These are phyloP conservation scores for Fusarium sp. DNA, from an alignment of 2,329 filamentous ascomycete genomes.

Conservation along the genomic window DNA sequence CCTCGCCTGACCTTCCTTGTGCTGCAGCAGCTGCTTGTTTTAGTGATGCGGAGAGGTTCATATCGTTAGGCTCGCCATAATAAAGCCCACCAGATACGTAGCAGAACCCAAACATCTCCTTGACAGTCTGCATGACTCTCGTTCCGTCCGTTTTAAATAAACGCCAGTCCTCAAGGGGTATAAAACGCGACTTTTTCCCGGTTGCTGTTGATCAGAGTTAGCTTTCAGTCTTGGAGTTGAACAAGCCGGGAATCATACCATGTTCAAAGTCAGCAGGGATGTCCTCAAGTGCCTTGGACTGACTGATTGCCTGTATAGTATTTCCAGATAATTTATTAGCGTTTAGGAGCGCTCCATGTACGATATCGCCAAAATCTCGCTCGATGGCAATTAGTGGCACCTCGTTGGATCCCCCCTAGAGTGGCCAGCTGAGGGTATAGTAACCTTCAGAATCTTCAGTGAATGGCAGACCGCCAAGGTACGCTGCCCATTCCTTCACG, in stretches of 20 bases:
- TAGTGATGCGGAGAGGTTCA: not conserved
- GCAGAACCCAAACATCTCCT: slow-evolving; percentile 53
- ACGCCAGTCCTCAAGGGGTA: slow-evolving; percentile 48
- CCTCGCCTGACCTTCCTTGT: not conserved
- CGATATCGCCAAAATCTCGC: slow-evolving; percentile 59
- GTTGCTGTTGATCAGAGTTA: slow-evolving; percentile 40
- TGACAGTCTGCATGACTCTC: slow-evolving; percentile 50
- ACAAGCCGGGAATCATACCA: slow-evolving; percentile 23
- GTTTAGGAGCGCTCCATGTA: slow-evolving; percentile 58
- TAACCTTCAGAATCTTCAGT: slow-evolving; percentile 51
- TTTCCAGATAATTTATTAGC: slow-evolving; percentile 52
- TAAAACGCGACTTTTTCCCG: slow-evolving; percentile 48
- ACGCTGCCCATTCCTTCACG: slow-evolving; percentile 46
- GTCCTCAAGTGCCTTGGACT: slow-evolving; percentile 46
- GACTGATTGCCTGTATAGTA: slow-evolving; percentile 54
- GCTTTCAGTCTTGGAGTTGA: not conserved
- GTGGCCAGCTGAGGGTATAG: slow-evolving; percentile 51
- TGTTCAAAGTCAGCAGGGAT: slow-evolving; percentile 50
- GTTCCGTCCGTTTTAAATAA: slow-evolving; percentile 49
- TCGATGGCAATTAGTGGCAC: slow-evolving; percentile 55
- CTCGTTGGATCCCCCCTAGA: slow-evolving; percentile 53
- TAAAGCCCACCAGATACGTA: slow-evolving; percentile 50
- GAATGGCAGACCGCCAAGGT: slow-evolving; percentile 57
- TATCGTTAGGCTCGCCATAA: slow-evolving; percentile 46
- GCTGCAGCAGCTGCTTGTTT: not conserved